These are phyloP conservation scores for Sinapis alba DNA, from an alignment of 441 rosid species.

Conservation along the genomic window DNA sequence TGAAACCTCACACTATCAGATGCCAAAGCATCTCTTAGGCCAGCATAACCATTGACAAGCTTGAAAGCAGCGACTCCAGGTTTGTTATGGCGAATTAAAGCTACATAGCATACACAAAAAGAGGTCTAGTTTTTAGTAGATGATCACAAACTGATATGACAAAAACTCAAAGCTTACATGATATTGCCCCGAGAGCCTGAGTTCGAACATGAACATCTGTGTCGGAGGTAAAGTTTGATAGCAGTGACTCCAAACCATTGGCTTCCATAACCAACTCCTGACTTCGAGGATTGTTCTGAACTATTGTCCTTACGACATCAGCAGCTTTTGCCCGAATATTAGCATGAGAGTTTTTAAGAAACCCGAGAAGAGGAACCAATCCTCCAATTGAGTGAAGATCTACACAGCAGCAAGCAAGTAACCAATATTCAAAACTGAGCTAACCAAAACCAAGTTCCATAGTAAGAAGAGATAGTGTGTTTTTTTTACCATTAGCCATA, in stretches of 20 bases:
- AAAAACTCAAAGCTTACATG: constrained; percentile 61
- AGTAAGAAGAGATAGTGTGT: neutral
- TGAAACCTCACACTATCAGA: constrained; percentile 79
- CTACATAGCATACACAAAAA: constrained; percentile 46
- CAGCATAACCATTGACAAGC: constrained; percentile 88
- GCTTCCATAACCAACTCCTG: constrained; percentile 97
- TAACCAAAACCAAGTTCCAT: neutral
- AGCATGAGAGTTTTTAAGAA: constrained; percentile 71
- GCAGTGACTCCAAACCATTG: constrained; percentile 80
- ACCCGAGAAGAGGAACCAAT: constrained; percentile 79
- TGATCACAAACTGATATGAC: neutral
- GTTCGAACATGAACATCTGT: constrained; percentile 69
- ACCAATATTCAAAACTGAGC: neutral
- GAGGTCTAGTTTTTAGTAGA: constrained; percentile 20
- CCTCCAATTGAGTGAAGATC: constrained; percentile 97
- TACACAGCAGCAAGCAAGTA: constrained; percentile 30
- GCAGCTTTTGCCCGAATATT: constrained; percentile 95
- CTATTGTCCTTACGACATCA: constrained; percentile 86
- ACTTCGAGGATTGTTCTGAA: constrained; percentile 91
- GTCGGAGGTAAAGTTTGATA: constrained; percentile 71
- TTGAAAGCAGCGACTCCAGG: constrained; percentile 83
- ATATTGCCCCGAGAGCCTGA: constrained; percentile 91
- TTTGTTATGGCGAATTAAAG: constrained; percentile 87
- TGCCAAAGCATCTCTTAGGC: constrained; percentile 76
- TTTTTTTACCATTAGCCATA: constrained; percentile 44